A percentile compares a stretch with the other conserved stretches of the same genome.
phyloP scores from a whole-genome alignment of 352 stramenopile genomes.

The Phytophthora colocasiae region DNA sequence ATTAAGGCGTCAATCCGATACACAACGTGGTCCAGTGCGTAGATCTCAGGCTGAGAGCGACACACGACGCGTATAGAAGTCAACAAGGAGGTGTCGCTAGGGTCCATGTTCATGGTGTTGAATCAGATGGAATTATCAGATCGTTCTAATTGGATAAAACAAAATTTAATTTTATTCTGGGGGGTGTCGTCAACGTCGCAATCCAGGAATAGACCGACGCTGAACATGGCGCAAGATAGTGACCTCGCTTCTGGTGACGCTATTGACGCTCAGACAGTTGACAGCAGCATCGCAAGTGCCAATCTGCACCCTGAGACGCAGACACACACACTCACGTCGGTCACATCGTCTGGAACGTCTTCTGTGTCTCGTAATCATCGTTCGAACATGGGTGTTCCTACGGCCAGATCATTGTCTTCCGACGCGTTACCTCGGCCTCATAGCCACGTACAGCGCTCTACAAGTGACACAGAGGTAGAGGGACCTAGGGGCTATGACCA shows the following conservation, averaged over 20 bases:
- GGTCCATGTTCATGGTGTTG: not conserved
- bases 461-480: slow-evolving; percentile 13
- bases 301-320: not conserved
- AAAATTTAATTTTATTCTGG: not conserved
- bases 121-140: not conserved
- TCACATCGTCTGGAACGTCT: slow-evolving; percentile 1
- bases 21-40: slow-evolving; percentile 3
- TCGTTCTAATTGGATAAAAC: slow-evolving; percentile 2
- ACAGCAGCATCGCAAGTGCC: not conserved
- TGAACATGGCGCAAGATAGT: slow-evolving; percentile 19
- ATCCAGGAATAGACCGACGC: slow-evolving; percentile 17
- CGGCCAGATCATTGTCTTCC: not conserved
- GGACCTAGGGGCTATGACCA: slow-evolving; percentile 10
- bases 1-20: slow-evolving; percentile 13
- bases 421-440: slow-evolving; percentile 33
- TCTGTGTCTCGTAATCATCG: slow-evolving; percentile 6
- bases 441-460: slow-evolving; percentile 12
- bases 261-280: slow-evolving; percentile 2
- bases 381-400: slow-evolving; percentile 4
- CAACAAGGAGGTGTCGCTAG: not conserved
- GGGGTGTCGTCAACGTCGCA: not conserved
- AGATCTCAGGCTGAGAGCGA: not conserved
- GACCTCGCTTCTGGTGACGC: slow-evolving; percentile 5
- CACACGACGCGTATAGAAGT: slow-evolving; percentile 23
- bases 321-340: not conserved